Base-by-base conservation (phyloP, 2,329 filamentous ascomycete species). In the Pyricularia sp. region DNA sequence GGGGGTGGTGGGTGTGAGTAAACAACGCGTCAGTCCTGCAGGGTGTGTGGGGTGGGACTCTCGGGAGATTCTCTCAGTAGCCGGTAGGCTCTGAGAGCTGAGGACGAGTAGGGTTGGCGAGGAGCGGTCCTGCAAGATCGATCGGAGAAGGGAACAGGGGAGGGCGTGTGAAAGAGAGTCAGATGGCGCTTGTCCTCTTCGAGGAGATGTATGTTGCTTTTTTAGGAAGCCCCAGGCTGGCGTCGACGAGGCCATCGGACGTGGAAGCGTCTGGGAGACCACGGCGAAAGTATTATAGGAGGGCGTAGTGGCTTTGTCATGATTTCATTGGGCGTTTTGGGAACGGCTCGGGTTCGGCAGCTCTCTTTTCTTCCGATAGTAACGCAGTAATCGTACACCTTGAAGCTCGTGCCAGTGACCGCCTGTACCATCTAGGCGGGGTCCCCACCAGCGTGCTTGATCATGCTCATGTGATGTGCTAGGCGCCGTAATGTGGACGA, bases 161-260 rank as follows among this genome's bases (percentile, higher is more conserved):
- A 64, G 61, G 14, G 28, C n/a, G 28, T 26, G 61, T 26, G 61
- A 31, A 31, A 55, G 28, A 59, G 55, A 3, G 31, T 10, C 42
- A 50, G 73, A 72, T 68, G 73, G 72, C 74, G 74, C 77, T 75
- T 78, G 75, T 75, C 78, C 76, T 69, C 71, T 78, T 79, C 70
- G 68, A 77, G 72, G 68, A 68, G 71, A 73, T 76, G 73, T 73
- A 73, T 77, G 78, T 77, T 79, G 73, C 78, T 76, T 72, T 68
- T 77, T 78, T 75, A 69, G 77, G 75, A 74, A 75, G 72, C 72
- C 73, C 12, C 36, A 58, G 58, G 10, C 42, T 58, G 55, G 31
- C 58, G 12, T 59, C 23, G 61, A 55, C 5, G 61, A 10, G 68
- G 30, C n/a, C 65, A 66, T n/a, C 17, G 65, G 65, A 20, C n/a